phyloP scores from a whole-genome alignment of 139 green algal genomes.

The Desmodesmus armatus region DNA sequence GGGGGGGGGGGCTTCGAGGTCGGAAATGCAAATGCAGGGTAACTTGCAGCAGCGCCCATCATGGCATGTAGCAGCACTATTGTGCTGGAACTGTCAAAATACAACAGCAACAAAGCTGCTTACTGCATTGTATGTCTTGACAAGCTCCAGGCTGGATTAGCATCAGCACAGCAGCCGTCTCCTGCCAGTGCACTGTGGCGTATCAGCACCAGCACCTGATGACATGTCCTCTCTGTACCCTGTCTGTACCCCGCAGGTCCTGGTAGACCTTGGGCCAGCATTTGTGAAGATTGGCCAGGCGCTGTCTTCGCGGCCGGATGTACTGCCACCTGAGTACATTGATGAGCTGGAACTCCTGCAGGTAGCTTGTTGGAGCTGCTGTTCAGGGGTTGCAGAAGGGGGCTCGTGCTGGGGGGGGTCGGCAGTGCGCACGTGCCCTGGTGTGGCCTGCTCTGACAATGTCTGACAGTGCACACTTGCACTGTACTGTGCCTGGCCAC shows the following conservation, averaged over 20 bases:
- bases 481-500: too few relatives aligned
- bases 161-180: background rate
- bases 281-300: slow-evolving; percentile 94
- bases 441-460: too few relatives aligned
- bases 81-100: background rate
- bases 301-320: slow-evolving; percentile 78
- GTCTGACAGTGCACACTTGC: too few relatives aligned
- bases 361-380: too few relatives aligned
- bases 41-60: too few relatives aligned
- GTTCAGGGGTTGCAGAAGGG: too few relatives aligned
- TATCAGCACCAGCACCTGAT: background rate
- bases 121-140: background rate
- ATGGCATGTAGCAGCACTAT: too few relatives aligned
- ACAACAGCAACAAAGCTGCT: background rate
- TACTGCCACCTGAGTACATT: slow-evolving; percentile 84
- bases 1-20: too few relatives aligned
- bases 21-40: too few relatives aligned
- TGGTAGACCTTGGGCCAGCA: slow-evolving; percentile 82
- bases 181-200: background rate
- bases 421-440: too few relatives aligned
- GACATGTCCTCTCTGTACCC: background rate
- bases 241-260: slow-evolving; percentile 66
- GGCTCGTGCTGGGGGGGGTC: slow-evolving; percentile 64
- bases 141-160: background rate
- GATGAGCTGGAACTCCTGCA: slow-evolving; percentile 83